Evolutionary conservation across 75 land plant genomes (phyloP), one percentile per base, ranked within the genome.

Genomic region (Pinus albicaulis): DNA sequence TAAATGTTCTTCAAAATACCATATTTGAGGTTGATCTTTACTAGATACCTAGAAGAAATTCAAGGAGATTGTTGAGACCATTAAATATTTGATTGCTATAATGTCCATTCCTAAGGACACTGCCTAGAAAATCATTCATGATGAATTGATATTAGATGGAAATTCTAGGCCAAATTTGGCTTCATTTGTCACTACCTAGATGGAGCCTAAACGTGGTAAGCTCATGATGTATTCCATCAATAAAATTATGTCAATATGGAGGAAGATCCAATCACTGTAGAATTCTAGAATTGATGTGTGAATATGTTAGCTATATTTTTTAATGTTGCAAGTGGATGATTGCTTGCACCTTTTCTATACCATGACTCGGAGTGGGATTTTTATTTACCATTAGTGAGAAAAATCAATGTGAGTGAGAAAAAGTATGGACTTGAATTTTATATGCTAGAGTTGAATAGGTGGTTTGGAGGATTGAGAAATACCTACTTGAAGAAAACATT

Each of bases 231-330:
- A 44, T 11, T 71, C 91, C 26, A 58, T 90, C 11, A 87, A 83
- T 80, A 90, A 81, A 90, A 90, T 66, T 88, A 87, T 76, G 89
- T 90, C 57, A 90, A 90, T 77, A 88, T 87, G 88, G 92, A 90
- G 25, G 92, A 89, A 80, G 87, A 89, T 34, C 92, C 92, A 14
- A 81, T 87, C 71, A 89, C 92, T 36, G 82, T 87, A 22, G 90
- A 89, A 74, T 68, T 89, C 13, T 80, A 89, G 91, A 90, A 89
- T 66, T 86, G 91, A 41, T 89, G 91, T 63, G 90, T 89, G 71
- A 89, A 89, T 78, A 89, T 89, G 84, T 87, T 87, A 26, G 91
- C 91, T 28, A 86, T 83, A 16, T 78, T 89, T 57, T 89, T 84
- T 77, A 89, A 89, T 65, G 91, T 89, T 0, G 91, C 91, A 5